A percentile compares a stretch with the other conserved stretches of the same genome.
Conservation (phyloP, 192 early-diverging fungal species). For the Entomortierella lignicola region DNA sequence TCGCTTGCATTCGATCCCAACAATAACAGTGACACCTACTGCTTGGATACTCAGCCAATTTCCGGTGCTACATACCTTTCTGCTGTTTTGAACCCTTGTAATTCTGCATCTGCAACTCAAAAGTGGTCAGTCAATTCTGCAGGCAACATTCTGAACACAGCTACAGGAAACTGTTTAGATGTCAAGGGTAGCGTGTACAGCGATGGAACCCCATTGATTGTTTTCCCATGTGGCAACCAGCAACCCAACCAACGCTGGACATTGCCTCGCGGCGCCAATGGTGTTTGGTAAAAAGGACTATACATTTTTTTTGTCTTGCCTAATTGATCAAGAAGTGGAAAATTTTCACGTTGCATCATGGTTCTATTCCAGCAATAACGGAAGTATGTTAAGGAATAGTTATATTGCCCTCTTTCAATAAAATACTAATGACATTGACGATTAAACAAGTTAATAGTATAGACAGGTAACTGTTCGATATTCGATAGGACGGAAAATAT, state of each 20-base stretch:
- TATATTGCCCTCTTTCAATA: no score
- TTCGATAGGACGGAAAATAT: no score
- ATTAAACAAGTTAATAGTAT: no score
- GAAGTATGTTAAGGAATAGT: no score
- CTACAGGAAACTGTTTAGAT: conserved; percentile 33
- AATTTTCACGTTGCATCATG: no score
- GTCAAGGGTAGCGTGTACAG: conserved; percentile 13
- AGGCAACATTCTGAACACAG: conserved; percentile 34
- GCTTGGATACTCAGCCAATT: conserved; percentile 24
- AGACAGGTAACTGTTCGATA: no score
- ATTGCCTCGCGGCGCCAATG: conserved; percentile 34
- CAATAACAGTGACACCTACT: conserved; percentile 34
- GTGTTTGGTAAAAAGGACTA: conserved; percentile 24
- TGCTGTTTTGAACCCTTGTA: conserved; percentile 29
- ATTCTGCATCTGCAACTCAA: conserved; percentile 13
- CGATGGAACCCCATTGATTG: conserved; percentile 22
- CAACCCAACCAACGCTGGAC: conserved; percentile 46
- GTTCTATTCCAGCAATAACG: no score
- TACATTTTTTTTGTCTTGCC: not conserved
- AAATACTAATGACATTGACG: no score
- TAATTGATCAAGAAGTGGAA: no score
- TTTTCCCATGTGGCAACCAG: conserved; percentile 22
- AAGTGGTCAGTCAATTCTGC: conserved; percentile 36
- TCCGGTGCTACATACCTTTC: conserved; percentile 7
- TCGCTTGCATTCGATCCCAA: conserved; percentile 35